These are phyloP conservation scores for Deuterostichococcus epilithicus DNA, from an alignment of 139 green algal species.

Conservation along the genomic window DNA sequence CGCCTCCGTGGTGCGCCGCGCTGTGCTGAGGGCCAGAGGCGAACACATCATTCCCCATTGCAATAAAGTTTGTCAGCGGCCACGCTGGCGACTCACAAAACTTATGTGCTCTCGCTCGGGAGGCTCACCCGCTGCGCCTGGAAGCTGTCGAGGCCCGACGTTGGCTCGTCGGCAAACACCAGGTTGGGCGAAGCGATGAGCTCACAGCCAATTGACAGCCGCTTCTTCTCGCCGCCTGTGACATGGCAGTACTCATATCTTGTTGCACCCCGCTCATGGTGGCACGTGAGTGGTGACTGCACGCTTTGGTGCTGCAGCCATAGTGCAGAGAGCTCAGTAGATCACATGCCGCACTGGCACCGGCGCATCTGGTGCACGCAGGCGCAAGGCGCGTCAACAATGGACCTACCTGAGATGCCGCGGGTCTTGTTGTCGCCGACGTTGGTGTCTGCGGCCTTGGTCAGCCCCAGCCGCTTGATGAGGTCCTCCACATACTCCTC, in stretches of 20 bases:
- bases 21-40: conserved; percentile 15
- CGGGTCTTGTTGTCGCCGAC: conserved; percentile 61
- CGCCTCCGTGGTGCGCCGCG: too few relatives aligned
- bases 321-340: too few relatives aligned
- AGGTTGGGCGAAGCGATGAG: conserved; percentile 67
- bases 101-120: too few relatives aligned
- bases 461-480: conserved; percentile 67
- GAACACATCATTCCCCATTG: too few relatives aligned
- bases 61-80: not conserved
- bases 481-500: conserved; percentile 54
- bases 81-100: too few relatives aligned
- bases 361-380: too few relatives aligned
- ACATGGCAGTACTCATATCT: too few relatives aligned
- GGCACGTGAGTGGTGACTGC: too few relatives aligned
- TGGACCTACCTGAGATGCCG: not conserved
- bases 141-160: conserved; percentile 83
- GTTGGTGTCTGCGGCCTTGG: conserved; percentile 55
- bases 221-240: conserved; percentile 77
- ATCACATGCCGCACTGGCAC: too few relatives aligned
- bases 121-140: conserved; percentile 63
- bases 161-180: conserved; percentile 85
- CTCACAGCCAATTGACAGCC: conserved; percentile 84
- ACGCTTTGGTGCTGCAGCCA: not conserved
- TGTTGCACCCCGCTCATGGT: too few relatives aligned
- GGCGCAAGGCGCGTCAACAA: not conserved